Conservation (phyloP, 2,329 filamentous ascomycete genomes). For the Ascochyta rabiei region DNA sequence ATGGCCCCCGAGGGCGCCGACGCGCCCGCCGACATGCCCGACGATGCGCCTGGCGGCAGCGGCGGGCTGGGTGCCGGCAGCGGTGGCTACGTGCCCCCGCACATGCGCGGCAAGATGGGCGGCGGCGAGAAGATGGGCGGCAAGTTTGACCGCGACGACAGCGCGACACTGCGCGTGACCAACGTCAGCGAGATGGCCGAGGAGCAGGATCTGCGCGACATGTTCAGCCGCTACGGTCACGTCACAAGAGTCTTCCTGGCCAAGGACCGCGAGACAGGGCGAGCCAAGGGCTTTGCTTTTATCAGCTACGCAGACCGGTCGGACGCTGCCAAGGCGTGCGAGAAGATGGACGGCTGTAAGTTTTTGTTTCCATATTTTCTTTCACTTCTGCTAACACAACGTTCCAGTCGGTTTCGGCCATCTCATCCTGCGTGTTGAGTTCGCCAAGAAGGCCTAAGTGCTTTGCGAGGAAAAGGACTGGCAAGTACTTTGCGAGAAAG, state of each 20-base stretch:
- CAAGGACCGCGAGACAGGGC: slow-evolving; percentile 94
- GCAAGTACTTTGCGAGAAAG: no score
- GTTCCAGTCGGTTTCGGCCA: slow-evolving; percentile 73
- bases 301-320: slow-evolving; percentile 92
- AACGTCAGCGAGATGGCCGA: slow-evolving; percentile 99
- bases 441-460: slow-evolving; percentile 68
- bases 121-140: slow-evolving; percentile 84
- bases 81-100: slow-evolving; percentile 92
- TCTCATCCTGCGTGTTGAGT: slow-evolving; percentile 84
- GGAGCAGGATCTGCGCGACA: slow-evolving; percentile 91
- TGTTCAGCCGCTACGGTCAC: slow-evolving; percentile 97
- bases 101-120: slow-evolving; percentile 79
- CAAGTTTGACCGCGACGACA: slow-evolving; percentile 95
- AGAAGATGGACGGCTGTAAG: slow-evolving; percentile 94
- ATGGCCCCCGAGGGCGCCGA: slow-evolving; percentile 79
- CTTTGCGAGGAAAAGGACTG: not conserved
- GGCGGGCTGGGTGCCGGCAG: slow-evolving; percentile 69
- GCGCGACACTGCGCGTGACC: slow-evolving; percentile 94
- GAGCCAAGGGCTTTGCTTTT: slow-evolving; percentile 98
- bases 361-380: slow-evolving; percentile 28
- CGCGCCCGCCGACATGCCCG: slow-evolving; percentile 54
- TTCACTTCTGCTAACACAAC: slow-evolving; percentile 22
- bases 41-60: slow-evolving; percentile 52
- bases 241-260: slow-evolving; percentile 97
- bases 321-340: slow-evolving; percentile 90